A percentile compares a stretch with the other conserved stretches of the same genome.
phyloP scores from a whole-genome alignment of 768 basidiomycete species.

The Hydnomerulius pinastri region DNA sequence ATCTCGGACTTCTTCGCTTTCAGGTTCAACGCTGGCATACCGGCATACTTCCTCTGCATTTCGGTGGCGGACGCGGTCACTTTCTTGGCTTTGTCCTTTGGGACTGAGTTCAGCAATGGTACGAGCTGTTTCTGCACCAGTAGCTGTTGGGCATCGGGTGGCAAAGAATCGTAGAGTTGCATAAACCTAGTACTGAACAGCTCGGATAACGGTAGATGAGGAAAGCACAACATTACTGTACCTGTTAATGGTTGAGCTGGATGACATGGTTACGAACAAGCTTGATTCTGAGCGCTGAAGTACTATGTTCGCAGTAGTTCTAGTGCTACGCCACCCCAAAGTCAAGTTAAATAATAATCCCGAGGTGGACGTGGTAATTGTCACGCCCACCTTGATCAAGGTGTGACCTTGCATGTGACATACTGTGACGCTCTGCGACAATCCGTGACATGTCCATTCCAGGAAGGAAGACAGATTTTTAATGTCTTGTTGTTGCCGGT shows the following conservation, averaged over 20 bases:
- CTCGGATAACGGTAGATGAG: neutral
- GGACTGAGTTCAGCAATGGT: slow-evolving; percentile 47
- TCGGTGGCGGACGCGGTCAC: slow-evolving; percentile 42
- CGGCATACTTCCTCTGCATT: slow-evolving; percentile 38
- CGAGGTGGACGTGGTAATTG: too few relatives aligned
- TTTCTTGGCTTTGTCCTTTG: slow-evolving; percentile 40
- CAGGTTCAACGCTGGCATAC: slow-evolving; percentile 52
- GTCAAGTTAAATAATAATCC: too few relatives aligned
- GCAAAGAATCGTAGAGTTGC: slow-evolving; percentile 50
- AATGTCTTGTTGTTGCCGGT: neutral
- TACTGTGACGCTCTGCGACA: neutral
- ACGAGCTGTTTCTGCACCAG: slow-evolving; percentile 53
- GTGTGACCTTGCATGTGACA: too few relatives aligned
- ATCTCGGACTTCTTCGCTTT: slow-evolving; percentile 58
- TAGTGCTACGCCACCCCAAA: too few relatives aligned
- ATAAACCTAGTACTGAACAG: slow-evolving; percentile 39
- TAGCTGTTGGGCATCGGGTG: slow-evolving; percentile 50
- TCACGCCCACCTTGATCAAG: neutral
- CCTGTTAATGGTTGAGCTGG: slow-evolving; percentile 20
- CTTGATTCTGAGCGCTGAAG: neutral
- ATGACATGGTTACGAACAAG: slow-evolving; percentile 11
- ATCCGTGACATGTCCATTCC: neutral
- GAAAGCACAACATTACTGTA: neutral
- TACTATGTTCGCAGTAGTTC: too few relatives aligned
- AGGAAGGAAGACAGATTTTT: neutral